phyloP scores from a whole-genome alignment of 2,329 filamentous ascomycete genomes.

The Botryotinia narcissicola region DNA sequence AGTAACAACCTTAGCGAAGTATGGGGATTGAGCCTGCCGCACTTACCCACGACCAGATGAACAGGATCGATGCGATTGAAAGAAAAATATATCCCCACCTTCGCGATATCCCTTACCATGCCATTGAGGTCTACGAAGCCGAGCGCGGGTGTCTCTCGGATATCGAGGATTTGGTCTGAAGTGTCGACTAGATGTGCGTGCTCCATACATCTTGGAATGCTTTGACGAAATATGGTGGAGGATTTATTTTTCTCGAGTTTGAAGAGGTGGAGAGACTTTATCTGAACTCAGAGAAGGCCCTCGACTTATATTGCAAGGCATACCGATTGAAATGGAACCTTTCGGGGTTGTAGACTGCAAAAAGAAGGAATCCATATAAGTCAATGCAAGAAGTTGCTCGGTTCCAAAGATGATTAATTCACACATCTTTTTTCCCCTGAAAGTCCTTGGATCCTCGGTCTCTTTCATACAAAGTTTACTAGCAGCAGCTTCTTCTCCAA shows the following conservation, averaged over 20 bases:
- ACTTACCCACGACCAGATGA: background rate
- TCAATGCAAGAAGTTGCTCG: background rate
- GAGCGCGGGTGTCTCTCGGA: background rate
- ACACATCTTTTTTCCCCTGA: too few species aligned
- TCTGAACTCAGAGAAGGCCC: background rate
- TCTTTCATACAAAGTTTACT: too few species aligned
- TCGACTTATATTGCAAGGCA: background rate
- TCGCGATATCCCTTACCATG: background rate
- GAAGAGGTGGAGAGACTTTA: background rate
- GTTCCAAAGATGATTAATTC: background rate
- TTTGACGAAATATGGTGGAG: background rate
- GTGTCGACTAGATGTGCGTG: background rate
- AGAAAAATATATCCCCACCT: background rate
- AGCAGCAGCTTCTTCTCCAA: background rate
- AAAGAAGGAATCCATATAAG: background rate
- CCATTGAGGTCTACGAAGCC: background rate
- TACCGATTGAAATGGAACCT: background rate
- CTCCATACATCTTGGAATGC: background rate
- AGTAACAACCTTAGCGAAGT: too few species aligned
- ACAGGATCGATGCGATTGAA: background rate
- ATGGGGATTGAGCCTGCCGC: too few species aligned
- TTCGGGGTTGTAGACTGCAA: background rate
- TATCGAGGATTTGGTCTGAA: background rate
- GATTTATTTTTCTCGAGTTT: background rate
- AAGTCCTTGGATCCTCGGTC: too few species aligned